Base-by-base conservation (phyloP, 106 monocot genomes). In the Agapanthus africanus region DNA sequence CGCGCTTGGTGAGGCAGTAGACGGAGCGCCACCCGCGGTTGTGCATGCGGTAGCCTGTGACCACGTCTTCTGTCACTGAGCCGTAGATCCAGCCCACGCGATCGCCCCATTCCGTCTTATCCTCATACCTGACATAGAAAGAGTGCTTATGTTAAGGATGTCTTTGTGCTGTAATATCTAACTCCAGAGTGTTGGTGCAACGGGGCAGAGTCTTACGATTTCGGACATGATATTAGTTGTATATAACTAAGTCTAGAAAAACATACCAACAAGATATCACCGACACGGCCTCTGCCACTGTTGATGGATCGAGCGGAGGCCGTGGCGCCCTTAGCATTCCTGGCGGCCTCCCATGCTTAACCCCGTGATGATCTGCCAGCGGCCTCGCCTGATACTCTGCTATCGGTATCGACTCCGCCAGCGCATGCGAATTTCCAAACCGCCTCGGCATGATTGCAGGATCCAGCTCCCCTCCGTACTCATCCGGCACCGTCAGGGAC, bases 1-100 rank as follows among this genome's bases (percentile, higher is more conserved):
- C 88, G 4, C 88, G 81, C 41, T 88, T 84, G 22, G 88, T 88
- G 41, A 88, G 63, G 79, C 88, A 88, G 76, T 88, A 88, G 10
- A 88, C 80, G 4, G 83, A 84, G 1, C 75, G 78, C 88, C 88
- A 88, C 11, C 88, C 88, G 0, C 88, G 83, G 73, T 88, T 88
- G 78, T 88, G 88, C 88, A 88, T 88, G 16, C 88, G 80, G 78
- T 88, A 88, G 5, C 88, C 88, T 1, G 88, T 88, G 60, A 88
- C 88, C 61, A 88, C 88, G 73, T 88, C 88, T 37, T 88, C 88
- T 14, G 88, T 88, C 78, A 75, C 75, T 1, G 75, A 75, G 19
- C 75, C 75, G 25, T 75, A 75, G 46, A 75, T 68, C 75, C 75
- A 88, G 0, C 84, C 88, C 4, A 88, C 79, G 11, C 88, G 70